These are phyloP conservation scores for Diaporthe sp. DNA, from an alignment of 2,329 filamentous ascomycete species.

Conservation along the genomic window DNA sequence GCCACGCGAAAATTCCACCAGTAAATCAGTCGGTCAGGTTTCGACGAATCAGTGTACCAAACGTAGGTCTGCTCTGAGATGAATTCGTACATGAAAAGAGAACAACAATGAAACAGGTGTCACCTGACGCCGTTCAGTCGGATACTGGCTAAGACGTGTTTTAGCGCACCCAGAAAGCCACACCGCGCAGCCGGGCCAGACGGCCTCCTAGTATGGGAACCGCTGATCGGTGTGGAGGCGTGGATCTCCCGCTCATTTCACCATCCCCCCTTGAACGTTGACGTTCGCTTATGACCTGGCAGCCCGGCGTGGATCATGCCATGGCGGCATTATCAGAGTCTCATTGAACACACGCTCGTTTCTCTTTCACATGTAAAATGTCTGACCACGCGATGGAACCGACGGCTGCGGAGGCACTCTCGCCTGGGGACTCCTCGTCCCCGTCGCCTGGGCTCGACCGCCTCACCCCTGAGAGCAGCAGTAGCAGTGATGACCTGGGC, in stretches of 20 bases:
- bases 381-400: background rate
- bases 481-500: slow-evolving; percentile 31
- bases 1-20: background rate
- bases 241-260: slow-evolving; percentile 8
- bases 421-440: background rate
- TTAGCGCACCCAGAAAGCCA: slow-evolving; percentile 6
- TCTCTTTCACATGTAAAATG: background rate
- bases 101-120: background rate
- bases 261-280: background rate
- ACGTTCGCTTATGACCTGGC: background rate
- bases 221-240: slow-evolving; percentile 10
- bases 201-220: background rate
- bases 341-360: background rate
- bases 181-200: slow-evolving; percentile 6
- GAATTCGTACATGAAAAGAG: background rate
- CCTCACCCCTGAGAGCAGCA: slow-evolving; percentile 39
- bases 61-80: background rate
- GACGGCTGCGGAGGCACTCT: background rate
- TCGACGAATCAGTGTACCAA: background rate
- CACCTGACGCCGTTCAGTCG: background rate
- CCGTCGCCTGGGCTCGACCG: slow-evolving; percentile 31
- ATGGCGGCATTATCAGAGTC: background rate
- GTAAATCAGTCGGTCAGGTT: background rate
- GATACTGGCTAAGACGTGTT: slow-evolving; percentile 6
- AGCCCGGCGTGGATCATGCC: background rate